Base-by-base conservation (phyloP, 1,284 basidiomycete genomes). In the Irpex lacteus region DNA sequence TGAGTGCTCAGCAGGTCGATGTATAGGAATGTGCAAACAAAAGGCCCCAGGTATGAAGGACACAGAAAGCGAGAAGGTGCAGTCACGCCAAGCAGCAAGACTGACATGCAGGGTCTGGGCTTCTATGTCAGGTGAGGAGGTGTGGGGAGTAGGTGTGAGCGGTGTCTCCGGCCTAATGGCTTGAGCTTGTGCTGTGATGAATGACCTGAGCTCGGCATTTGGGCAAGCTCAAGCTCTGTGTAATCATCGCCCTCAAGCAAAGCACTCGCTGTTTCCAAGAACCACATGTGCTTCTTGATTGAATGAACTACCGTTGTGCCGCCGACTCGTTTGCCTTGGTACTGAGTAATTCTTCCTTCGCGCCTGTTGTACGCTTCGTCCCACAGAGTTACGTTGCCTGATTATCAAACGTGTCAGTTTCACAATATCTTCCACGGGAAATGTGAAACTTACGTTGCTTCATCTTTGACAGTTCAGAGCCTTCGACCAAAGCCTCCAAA, bases 281-380 rank as follows among this genome's bases (percentile, higher is more conserved):
- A 98, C 97, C 96, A 99, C 78, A 94, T 91, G 70, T 94, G 89
- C 75, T 95, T 92, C 85, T 98, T 99, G 80, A 98, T 91, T 74
- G 94, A 98, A 78, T 99, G 97, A 54, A 99, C 95, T 26, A 96
- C 91, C 53, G 97, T 86, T 0, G 97, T 99, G 3, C 97, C 97
- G 2, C 97, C 97, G 5, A 94, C 83, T 59, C 91, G 88, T 65
- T 84, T 80, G 57, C 83, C 81, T 67, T 88, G 82, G 76, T 94
- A 94, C 63, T 88, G 85, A 64, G 80, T 85, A 63, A 75, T 70
- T 44, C 89, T 82, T 47, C 90, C 90, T 79, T 94, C 91, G 40
- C 91, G 85, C 66, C 83, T 80, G 32, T 73, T 77, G 89, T 91
- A 94, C 5, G 89, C 89, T 66, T 84, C 80, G 52, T 84, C 80